Evolutionary conservation across 139 green algal species (phyloP).

Genomic region (Tetraselmis striata): DNA sequence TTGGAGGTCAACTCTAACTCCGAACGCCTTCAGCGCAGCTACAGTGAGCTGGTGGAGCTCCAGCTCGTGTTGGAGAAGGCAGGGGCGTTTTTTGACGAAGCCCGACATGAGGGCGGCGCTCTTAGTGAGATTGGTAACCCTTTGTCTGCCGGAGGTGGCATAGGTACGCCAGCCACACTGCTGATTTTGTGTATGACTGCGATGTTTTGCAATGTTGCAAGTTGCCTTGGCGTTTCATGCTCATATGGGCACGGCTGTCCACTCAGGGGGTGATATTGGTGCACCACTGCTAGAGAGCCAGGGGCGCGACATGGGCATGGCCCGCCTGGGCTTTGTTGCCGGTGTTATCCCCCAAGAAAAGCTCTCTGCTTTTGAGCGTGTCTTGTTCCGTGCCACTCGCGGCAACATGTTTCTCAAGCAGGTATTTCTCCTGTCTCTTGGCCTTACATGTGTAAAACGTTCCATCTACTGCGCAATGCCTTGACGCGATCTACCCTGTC

Average conservation of each 20-base stretch:
- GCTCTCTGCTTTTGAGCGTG: slow-evolving; percentile 81
- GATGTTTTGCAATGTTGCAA: background rate
- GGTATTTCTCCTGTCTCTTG: too few species aligned
- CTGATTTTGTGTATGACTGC: background rate
- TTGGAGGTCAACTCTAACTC: slow-evolving; percentile 83
- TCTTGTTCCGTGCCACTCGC: slow-evolving; percentile 96
- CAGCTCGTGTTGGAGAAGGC: slow-evolving; percentile 93
- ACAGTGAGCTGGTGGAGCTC: slow-evolving; percentile 86
- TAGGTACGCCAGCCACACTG: background rate
- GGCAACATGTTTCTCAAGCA: slow-evolving; percentile 95
- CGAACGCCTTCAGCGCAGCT: slow-evolving; percentile 75
- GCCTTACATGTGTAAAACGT: too few species aligned
- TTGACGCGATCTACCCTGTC: too few species aligned
- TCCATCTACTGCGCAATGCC: too few species aligned
- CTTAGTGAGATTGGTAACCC: background rate
- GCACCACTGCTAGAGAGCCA: slow-evolving; percentile 39
- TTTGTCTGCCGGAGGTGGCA: background rate
- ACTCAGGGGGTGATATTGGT: slow-evolving; percentile 28
- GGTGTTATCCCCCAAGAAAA: slow-evolving; percentile 81
- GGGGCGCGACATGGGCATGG: background rate
- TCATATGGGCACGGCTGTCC: background rate
- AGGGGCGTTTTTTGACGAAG: slow-evolving; percentile 83
- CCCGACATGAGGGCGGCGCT: slow-evolving; percentile 17
- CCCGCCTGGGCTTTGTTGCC: slow-evolving; percentile 84
- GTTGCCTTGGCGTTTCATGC: background rate